Percentiles rank a stretch among this genome's conserved stretches.
phyloP scores from a whole-genome alignment of 1,139 yeast genomes.

The Yamadazyma mexicana region DNA sequence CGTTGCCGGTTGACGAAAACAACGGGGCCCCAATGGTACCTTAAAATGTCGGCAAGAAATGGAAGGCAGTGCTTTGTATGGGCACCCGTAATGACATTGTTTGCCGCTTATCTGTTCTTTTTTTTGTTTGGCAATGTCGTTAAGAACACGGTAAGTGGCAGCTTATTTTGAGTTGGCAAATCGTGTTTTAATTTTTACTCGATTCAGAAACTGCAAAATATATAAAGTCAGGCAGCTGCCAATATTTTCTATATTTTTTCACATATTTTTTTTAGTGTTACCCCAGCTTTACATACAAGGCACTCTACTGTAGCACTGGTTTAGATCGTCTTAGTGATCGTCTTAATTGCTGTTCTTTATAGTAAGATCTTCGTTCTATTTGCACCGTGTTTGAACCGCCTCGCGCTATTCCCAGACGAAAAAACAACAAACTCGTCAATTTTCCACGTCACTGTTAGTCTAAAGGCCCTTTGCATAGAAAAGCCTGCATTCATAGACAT shows the following conservation, averaged over 20 bases:
- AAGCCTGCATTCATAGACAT: not conserved
- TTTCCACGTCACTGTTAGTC: no score
- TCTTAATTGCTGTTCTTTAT: no score
- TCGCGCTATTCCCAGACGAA: not conserved
- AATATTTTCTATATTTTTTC: not conserved
- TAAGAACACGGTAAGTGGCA: no score
- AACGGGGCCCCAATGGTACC: not conserved
- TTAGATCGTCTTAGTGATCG: no score
- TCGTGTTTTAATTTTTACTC: slow-evolving; percentile 5
- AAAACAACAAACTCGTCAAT: not conserved
- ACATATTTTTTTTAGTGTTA: no score
- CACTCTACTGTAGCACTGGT: no score
- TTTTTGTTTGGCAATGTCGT: no score
- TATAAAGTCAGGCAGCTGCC: not conserved
- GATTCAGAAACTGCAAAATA: slow-evolving; percentile 4
- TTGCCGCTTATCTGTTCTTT: no score
- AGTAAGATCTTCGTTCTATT: not conserved
- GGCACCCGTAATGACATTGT: not conserved
- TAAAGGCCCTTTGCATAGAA: no score
- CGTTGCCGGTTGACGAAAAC: no score
- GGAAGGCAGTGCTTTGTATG: not conserved
- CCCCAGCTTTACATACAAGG: no score
- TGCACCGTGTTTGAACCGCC: not conserved
- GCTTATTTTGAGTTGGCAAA: not conserved
- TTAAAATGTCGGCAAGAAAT: not conserved